Evolutionary conservation across 1,284 basidiomycete species (phyloP).

Genomic region (Puccinia sorghi): DNA sequence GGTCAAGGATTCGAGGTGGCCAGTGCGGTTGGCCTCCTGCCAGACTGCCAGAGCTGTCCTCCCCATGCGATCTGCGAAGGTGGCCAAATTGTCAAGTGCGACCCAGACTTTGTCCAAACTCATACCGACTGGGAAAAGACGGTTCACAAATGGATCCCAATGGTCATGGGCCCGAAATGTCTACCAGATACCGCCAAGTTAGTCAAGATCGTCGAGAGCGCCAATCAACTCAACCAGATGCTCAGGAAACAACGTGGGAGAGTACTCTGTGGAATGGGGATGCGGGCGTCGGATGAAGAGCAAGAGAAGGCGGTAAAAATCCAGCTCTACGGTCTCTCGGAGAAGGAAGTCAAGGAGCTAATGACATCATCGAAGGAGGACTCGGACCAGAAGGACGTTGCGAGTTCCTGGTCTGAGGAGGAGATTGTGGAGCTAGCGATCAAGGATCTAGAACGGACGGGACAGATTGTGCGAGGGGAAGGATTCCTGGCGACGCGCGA

Average conservation of each 20-base stretch:
- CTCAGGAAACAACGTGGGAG: conserved; percentile 71
- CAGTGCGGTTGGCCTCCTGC: conserved; percentile 64
- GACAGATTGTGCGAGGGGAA: conserved; percentile 70
- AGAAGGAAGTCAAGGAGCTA: conserved; percentile 52
- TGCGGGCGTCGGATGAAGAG: conserved; percentile 53
- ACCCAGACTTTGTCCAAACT: conserved; percentile 71
- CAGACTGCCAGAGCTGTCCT: conserved; percentile 80
- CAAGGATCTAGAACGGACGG: conserved; percentile 75
- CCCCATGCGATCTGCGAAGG: conserved; percentile 71
- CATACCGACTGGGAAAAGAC: conserved; percentile 68
- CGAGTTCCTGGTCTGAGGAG: conserved; percentile 61
- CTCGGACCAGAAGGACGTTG: conserved; percentile 56
- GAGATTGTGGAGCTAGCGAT: conserved; percentile 78
- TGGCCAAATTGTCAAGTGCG: conserved; percentile 69
- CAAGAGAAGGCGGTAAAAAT: conserved; percentile 47
- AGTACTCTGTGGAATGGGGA: conserved; percentile 67
- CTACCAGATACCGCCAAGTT: conserved; percentile 78
- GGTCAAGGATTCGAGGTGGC: conserved; percentile 61
- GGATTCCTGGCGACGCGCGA: conserved; percentile 77
- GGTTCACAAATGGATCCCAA: conserved; percentile 72
- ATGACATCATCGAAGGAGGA: conserved; percentile 57
- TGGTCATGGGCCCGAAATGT: conserved; percentile 77
- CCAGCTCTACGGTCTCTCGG: conserved; percentile 54
- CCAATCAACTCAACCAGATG: conserved; percentile 70
- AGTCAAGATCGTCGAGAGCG: conserved; percentile 73